These are phyloP conservation scores for Boletus edulis DNA, from an alignment of 768 basidiomycete genomes.

Conservation along the genomic window DNA sequence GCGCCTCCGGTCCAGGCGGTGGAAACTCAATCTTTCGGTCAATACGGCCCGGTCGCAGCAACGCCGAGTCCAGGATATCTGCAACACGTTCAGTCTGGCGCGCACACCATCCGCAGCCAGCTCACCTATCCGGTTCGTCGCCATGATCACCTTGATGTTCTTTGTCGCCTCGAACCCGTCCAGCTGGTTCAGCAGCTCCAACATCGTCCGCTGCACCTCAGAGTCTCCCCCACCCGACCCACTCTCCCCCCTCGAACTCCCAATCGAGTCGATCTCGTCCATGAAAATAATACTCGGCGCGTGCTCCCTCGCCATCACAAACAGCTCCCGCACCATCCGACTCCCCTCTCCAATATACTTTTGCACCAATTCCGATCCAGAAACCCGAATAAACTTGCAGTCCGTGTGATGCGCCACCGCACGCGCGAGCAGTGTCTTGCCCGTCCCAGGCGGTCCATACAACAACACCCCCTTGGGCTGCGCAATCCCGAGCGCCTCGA, in stretches of 20 bases:
- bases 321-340: conserved; percentile 94
- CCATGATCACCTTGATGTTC: conserved; percentile 92
- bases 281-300: conserved; percentile 99
- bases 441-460: conserved; percentile 95
- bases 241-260: conserved; percentile 82
- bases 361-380: conserved; percentile 91
- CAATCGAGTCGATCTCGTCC: conserved; percentile 99
- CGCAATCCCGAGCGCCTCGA: conserved; percentile 94
- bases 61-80: conserved; percentile 94
- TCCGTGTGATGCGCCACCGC: conserved; percentile 98
- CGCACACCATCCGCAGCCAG: not conserved
- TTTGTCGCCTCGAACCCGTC: conserved; percentile 85
- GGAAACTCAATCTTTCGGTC: conserved; percentile 99
- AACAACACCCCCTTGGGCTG: conserved; percentile 96
- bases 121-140: conserved; percentile 91
- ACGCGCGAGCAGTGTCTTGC: conserved; percentile 92
- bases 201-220: conserved; percentile 88
- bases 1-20: conserved; percentile 94
- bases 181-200: conserved; percentile 85
- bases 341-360: conserved; percentile 98
- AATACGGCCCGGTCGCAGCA: conserved; percentile 92
- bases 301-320: conserved; percentile 97
- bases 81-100: conserved; percentile 8
- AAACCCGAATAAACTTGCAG: conserved; percentile 96
- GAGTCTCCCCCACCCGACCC: conserved; percentile 80